A percentile compares a stretch with the other conserved stretches of the same genome.
These are phyloP conservation scores for Cryptosporidium sp. DNA, from an alignment of 169 alveolate species.

Conservation along the genomic window DNA sequence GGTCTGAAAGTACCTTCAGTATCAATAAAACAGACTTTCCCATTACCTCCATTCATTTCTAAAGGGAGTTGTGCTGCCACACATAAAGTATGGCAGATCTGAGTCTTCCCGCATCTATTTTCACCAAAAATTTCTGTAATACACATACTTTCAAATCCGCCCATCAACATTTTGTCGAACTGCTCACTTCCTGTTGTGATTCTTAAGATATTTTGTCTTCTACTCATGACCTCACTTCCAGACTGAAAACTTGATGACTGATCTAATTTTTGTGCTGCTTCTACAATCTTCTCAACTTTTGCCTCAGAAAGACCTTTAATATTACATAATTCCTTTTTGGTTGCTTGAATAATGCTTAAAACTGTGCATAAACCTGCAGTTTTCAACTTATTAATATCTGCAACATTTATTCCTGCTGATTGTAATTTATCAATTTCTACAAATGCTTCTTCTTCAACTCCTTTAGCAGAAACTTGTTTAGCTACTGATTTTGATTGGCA, in stretches of 20 bases:
- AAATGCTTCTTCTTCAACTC: slow-evolving; percentile 72
- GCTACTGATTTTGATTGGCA: slow-evolving; percentile 75
- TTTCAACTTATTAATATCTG: slow-evolving; percentile 91
- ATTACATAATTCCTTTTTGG: slow-evolving; percentile 84
- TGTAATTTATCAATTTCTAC: slow-evolving; percentile 85
- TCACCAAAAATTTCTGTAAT: slow-evolving; percentile 91
- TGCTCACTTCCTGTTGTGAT: slow-evolving; percentile 85
- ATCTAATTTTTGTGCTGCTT: slow-evolving; percentile 83
- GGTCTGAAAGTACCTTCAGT: slow-evolving; percentile 94
- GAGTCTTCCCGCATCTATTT: slow-evolving; percentile 87
- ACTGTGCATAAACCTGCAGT: slow-evolving; percentile 93
- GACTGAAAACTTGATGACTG: slow-evolving; percentile 83
- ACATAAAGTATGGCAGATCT: slow-evolving; percentile 88
- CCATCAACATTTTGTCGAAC: slow-evolving; percentile 86
- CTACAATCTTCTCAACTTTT: slow-evolving; percentile 87
- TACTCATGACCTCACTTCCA: slow-evolving; percentile 83
- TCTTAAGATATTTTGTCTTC: slow-evolving; percentile 82
- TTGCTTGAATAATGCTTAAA: slow-evolving; percentile 88
- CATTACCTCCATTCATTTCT: slow-evolving; percentile 89
- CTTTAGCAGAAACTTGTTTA: slow-evolving; percentile 68
- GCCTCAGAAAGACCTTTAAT: slow-evolving; percentile 90
- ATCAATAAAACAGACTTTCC: slow-evolving; percentile 91
- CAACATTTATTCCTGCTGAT: slow-evolving; percentile 91
- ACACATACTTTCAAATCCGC: slow-evolving; percentile 90
- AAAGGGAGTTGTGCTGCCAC: slow-evolving; percentile 87